Evolutionary conservation across 2,329 filamentous ascomycete species (phyloP).

Genomic region (Pseudopithomyces chartarum): DNA sequence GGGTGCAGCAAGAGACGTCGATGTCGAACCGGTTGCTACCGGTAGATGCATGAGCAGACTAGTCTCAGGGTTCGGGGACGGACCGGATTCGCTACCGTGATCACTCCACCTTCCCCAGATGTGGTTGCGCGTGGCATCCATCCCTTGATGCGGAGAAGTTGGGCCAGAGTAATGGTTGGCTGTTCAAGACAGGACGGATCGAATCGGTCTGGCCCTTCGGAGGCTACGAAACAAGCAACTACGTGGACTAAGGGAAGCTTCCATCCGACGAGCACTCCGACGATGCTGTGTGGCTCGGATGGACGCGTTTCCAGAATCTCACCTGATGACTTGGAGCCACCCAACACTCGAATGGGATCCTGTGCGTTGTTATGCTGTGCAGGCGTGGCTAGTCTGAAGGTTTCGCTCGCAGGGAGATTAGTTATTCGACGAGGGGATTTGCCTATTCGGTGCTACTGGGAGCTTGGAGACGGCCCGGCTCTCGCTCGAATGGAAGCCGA

Average conservation of each 20-base stretch:
- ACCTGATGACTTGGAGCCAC: neutral
- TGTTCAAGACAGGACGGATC: neutral
- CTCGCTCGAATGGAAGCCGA: conserved; percentile 47
- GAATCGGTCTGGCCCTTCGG: neutral
- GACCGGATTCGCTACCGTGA: conserved; percentile 1
- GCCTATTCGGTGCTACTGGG: neutral
- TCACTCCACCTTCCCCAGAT: conserved; percentile 19
- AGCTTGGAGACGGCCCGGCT: neutral
- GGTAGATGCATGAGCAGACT: neutral
- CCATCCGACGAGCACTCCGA: conserved; percentile 28
- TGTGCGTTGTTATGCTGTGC: neutral
- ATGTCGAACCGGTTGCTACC: neutral
- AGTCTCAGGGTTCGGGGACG: neutral
- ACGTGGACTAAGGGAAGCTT: conserved; percentile 31
- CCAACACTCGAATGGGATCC: neutral
- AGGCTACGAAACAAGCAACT: conserved; percentile 8
- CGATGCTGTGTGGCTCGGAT: conserved; percentile 21
- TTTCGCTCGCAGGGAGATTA: neutral
- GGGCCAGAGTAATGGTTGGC: neutral
- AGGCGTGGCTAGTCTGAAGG: neutral
- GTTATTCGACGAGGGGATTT: neutral
- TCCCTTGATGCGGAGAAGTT: conserved; percentile 6
- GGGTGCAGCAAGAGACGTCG: neutral
- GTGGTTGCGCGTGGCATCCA: neutral
- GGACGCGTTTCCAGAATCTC: conserved; percentile 10